Percentiles rank a stretch among this genome's conserved stretches.
Conservation (phyloP, 1,139 yeast genomes). For the Eremothecium cymbalariae region DNA sequence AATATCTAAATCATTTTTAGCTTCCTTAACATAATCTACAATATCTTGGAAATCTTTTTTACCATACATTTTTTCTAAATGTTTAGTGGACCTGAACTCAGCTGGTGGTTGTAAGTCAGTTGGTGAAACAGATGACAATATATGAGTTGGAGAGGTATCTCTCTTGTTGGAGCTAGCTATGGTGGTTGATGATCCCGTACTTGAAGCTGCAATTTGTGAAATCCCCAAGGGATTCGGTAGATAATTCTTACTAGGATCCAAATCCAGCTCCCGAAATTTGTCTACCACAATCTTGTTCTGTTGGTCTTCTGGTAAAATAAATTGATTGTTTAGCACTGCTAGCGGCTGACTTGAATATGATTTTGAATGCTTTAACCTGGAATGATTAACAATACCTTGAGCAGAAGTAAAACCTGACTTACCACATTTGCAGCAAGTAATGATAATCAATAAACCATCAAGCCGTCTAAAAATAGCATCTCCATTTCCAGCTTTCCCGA, state of each 20-base stretch:
- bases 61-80: slow-evolving; percentile 25
- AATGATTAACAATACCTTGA: slow-evolving; percentile 73
- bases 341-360: slow-evolving; percentile 68
- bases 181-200: slow-evolving; percentile 8
- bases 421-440: slow-evolving; percentile 61
- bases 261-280: slow-evolving; percentile 35
- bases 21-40: slow-evolving; percentile 30
- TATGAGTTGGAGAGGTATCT: slow-evolving; percentile 6
- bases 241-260: slow-evolving; percentile 31
- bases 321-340: slow-evolving; percentile 67
- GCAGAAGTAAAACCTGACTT: slow-evolving; percentile 68
- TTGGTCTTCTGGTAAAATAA: slow-evolving; percentile 45
- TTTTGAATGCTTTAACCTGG: slow-evolving; percentile 64
- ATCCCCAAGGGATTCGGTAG: slow-evolving; percentile 30
- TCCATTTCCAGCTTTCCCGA: slow-evolving; percentile 32
- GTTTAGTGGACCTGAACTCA: slow-evolving; percentile 12
- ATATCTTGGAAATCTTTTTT: slow-evolving; percentile 29
- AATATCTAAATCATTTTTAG: slow-evolving; percentile 27
- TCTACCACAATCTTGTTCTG: slow-evolving; percentile 53
- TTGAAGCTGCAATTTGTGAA: slow-evolving; percentile 15
- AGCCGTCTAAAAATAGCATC: slow-evolving; percentile 59
- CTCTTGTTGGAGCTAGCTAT: slow-evolving; percentile 9
- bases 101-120: slow-evolving; percentile 4
- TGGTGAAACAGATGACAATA: slow-evolving; percentile 6
- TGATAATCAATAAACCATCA: slow-evolving; percentile 61